phyloP scores from a whole-genome alignment of 345 rosid genomes.

The Melaleuca quinquenervia region DNA sequence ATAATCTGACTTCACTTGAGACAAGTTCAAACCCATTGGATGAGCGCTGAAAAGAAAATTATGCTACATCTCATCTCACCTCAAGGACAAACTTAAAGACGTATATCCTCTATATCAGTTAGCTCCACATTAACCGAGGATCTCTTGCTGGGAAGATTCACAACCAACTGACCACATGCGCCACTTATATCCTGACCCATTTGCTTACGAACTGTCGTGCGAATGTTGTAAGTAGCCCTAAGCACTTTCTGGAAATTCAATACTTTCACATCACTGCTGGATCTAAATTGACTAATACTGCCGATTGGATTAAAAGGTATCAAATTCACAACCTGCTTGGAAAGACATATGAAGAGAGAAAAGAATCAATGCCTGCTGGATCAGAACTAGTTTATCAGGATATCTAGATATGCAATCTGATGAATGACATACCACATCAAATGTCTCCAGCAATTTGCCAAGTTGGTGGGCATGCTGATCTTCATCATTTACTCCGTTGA shows the following conservation, averaged over 20 bases:
- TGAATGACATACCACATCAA: conserved; percentile 65
- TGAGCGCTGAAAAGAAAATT: background rate
- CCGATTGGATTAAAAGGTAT: conserved; percentile 93
- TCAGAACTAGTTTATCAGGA: background rate
- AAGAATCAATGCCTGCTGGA: background rate
- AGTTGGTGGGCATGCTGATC: conserved; percentile 77
- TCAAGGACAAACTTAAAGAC: conserved; percentile 11
- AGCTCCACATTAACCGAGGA: conserved; percentile 13
- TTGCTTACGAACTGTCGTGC: conserved; percentile 78
- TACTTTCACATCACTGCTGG: conserved; percentile 51
- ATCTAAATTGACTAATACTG: conserved; percentile 48
- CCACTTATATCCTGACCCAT: conserved; percentile 96
- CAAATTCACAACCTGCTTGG: conserved; percentile 74
- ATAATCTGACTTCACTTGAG: background rate
- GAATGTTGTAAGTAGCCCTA: conserved; percentile 55
- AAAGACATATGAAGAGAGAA: conserved; percentile 3
- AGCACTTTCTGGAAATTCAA: conserved; percentile 68
- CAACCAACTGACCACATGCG: conserved; percentile 94
- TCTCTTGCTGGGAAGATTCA: conserved; percentile 36
- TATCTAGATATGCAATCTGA: background rate
- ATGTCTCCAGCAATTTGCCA: conserved; percentile 63
- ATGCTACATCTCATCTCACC: background rate
- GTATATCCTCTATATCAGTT: conserved; percentile 89
- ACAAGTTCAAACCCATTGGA: background rate
- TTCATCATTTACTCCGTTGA: conserved; percentile 86